Evolutionary conservation across 2,329 filamentous ascomycete species (phyloP), one percentile per base, ranked within the genome.

Genomic region (Botryosphaeria dothidea): DNA sequence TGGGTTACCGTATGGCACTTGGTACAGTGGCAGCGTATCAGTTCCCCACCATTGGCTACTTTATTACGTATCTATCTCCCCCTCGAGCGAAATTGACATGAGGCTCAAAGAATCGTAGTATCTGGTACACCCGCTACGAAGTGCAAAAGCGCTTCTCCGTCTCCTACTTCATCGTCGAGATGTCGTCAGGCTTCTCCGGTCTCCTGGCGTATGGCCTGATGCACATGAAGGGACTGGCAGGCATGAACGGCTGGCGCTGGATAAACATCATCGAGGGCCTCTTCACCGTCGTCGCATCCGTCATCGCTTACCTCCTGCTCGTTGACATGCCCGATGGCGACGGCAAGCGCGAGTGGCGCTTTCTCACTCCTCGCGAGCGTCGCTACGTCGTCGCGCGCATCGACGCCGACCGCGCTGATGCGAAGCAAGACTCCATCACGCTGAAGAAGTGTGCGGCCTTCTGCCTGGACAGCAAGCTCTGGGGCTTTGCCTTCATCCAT

Each of bases 381-480:
- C 41, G 46, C 3, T 54, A 77, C 60, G 69, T 79, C n/a, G 68
- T 76, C 46, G 70, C 64, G 19, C 73, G 75, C 9, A 77, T 81
- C 65, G 72, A 80, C 31, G 68, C 70, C 19, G 77, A 78, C 65
- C 71, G 75, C 6, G 74, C 74, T 4, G 77, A 78, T 51, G 75
- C 74, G 7, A 70, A 69, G 34, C 71, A 71, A 51, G 71, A 72
- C 43, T 48, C 49, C 5, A 60, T 77, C 9, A 73, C 72, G 0
- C n/a, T 65, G 8, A 57, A 65, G 11, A 68, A 69, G 17, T 70
- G 74, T 34, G 36, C 76, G 31, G 38, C 67, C 0, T 72, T 74
- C 62, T 86, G 91, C 66, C 84, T 81, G 68, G 91, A 94, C 75
- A 92, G 90, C 89, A 92, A 90, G 73, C 86, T 92, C 23, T 92